These are phyloP conservation scores for Arthroderma sp. DNA, from an alignment of 2,329 filamentous ascomycete species.

Conservation along the genomic window DNA sequence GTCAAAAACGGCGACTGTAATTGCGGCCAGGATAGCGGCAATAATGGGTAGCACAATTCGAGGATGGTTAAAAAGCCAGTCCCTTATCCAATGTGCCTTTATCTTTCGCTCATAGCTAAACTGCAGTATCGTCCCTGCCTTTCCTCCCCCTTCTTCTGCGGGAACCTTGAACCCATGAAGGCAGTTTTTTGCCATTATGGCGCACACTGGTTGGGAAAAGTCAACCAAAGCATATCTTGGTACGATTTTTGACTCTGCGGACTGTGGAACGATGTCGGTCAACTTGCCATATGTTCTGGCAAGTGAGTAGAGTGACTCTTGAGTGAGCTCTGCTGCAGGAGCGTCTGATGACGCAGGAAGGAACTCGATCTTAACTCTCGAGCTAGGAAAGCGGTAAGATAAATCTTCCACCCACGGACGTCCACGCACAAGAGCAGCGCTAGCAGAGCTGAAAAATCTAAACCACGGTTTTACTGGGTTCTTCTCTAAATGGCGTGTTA, in stretches of 20 bases:
- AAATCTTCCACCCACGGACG: constrained; percentile 91
- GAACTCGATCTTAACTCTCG: constrained; percentile 71
- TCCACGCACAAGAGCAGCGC: constrained; percentile 62
- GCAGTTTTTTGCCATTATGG: constrained; percentile 84
- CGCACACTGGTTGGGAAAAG: constrained; percentile 59
- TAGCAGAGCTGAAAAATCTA: constrained; percentile 63
- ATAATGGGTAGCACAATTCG: constrained; percentile 74
- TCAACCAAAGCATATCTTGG: constrained; percentile 72
- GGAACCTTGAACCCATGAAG: constrained; percentile 70
- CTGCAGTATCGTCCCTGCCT: constrained; percentile 61
- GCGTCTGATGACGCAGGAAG: constrained; percentile 59
- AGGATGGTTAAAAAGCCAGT: constrained; percentile 78
- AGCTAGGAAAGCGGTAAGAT: constrained; percentile 60
- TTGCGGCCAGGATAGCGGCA: constrained; percentile 65
- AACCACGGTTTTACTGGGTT: constrained; percentile 78
- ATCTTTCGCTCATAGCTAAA: constrained; percentile 72
- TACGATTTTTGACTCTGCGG: constrained; percentile 71
- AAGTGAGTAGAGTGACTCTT: constrained; percentile 74
- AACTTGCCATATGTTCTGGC: constrained; percentile 89
- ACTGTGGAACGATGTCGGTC: constrained; percentile 68
- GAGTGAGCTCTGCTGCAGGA: constrained; percentile 63
- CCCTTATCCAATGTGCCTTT: constrained; percentile 67
- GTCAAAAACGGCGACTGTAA: constrained; percentile 84
- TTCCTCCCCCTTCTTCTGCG: constrained; percentile 60
- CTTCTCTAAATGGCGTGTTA: constrained; percentile 54